phyloP scores from a whole-genome alignment of 495 filamentous ascomycete species.

The Immersiella caudata region DNA sequence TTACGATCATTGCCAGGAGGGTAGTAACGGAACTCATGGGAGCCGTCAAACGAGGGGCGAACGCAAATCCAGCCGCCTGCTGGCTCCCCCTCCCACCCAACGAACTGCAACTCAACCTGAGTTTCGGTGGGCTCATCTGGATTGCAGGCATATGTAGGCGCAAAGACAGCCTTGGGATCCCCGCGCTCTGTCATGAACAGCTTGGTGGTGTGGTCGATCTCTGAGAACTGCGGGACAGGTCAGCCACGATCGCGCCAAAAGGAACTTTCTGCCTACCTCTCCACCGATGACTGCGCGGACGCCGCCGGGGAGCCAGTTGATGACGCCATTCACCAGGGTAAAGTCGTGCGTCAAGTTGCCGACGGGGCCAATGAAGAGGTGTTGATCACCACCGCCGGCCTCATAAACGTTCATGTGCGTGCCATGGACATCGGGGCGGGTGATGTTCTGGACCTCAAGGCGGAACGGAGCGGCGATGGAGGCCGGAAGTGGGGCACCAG shows the following conservation, averaged over 20 bases:
- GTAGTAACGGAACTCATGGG: slow-evolving; percentile 4
- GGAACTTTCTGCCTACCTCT: slow-evolving; percentile 48
- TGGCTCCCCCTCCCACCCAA: not conserved
- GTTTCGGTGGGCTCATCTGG: not conserved
- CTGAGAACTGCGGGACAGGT: not conserved
- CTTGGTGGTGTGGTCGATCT: not conserved
- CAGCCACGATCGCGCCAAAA: not conserved
- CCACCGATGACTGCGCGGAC: slow-evolving; percentile 51
- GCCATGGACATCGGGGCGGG: slow-evolving; percentile 53
- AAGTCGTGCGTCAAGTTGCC: slow-evolving; percentile 50
- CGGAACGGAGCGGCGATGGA: slow-evolving; percentile 49
- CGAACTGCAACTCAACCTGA: not conserved
- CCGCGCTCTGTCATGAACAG: not conserved
- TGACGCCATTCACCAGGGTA: slow-evolving; percentile 49
- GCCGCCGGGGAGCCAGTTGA: slow-evolving; percentile 34
- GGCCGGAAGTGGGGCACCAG: slow-evolving; percentile 38
- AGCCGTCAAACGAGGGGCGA: not conserved
- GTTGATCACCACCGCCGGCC: slow-evolving; percentile 53
- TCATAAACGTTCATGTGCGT: slow-evolving; percentile 53
- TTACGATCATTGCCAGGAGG: slow-evolving; percentile 49
- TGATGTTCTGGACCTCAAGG: slow-evolving; percentile 53
- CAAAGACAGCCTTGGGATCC: not conserved
- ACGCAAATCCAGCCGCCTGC: not conserved
- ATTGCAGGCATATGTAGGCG: not conserved
- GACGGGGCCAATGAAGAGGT: slow-evolving; percentile 52